phyloP scores from a whole-genome alignment of 2,329 filamentous ascomycete genomes.

The Talaromyces sp. region DNA sequence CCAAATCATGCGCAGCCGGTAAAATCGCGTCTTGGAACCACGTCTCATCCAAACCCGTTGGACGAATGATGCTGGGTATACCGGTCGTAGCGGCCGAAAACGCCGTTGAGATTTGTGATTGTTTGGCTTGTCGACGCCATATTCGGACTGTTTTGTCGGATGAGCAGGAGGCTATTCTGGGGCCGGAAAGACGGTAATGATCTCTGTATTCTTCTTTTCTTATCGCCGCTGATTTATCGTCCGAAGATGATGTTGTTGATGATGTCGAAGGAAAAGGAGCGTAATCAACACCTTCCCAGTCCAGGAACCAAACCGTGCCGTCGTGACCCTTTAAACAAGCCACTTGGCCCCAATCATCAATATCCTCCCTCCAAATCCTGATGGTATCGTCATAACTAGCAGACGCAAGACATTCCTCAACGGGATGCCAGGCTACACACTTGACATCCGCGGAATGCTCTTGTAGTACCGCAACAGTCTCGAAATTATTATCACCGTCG shows the following conservation, averaged over 20 bases:
- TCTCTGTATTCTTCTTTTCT: slow-evolving; percentile 27
- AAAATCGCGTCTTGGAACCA: slow-evolving; percentile 77
- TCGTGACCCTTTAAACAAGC: slow-evolving; percentile 72
- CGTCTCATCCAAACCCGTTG: slow-evolving; percentile 65
- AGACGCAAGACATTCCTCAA: slow-evolving; percentile 72
- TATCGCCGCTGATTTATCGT: slow-evolving; percentile 3
- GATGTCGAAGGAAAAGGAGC: slow-evolving; percentile 17
- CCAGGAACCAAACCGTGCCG: slow-evolving; percentile 85
- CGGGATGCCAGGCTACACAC: slow-evolving; percentile 84
- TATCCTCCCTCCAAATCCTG: slow-evolving; percentile 81
- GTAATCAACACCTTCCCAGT: slow-evolving; percentile 53
- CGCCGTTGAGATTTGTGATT: slow-evolving; percentile 23
- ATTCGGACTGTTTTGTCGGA: slow-evolving; percentile 75
- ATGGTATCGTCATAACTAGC: slow-evolving; percentile 94
- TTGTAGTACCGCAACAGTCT: slow-evolving; percentile 89
- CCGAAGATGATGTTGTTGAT: neutral
- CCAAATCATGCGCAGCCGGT: slow-evolving; percentile 68
- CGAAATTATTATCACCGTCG: slow-evolving; percentile 87
- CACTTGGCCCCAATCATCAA: slow-evolving; percentile 91
- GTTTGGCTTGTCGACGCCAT: slow-evolving; percentile 62
- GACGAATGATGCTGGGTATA: slow-evolving; percentile 86
- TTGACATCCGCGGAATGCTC: slow-evolving; percentile 97
- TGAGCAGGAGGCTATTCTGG: slow-evolving; percentile 73
- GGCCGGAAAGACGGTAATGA: slow-evolving; percentile 31
- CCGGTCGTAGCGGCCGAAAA: slow-evolving; percentile 31